phyloP scores from a whole-genome alignment of 148 eudicot species.

The Cornus controversa region DNA sequence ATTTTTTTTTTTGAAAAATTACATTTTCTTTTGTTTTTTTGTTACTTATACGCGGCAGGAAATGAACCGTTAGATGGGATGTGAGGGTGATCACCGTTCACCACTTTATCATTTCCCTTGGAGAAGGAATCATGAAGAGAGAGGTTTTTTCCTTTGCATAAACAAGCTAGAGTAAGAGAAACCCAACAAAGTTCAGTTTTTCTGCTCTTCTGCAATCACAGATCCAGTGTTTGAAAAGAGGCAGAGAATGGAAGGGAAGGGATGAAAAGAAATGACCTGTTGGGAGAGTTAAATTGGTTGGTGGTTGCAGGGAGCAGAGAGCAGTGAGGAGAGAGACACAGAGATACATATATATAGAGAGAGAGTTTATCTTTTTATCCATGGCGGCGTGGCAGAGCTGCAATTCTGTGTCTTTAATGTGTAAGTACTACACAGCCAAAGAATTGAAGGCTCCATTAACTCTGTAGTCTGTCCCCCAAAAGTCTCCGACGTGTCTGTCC shows the following conservation, averaged over 20 bases:
- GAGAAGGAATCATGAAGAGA: neutral
- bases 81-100: neutral
- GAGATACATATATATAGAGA: neutral
- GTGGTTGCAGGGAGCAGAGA: slow-evolving; percentile 1
- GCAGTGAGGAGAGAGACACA: neutral
- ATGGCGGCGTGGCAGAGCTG: slow-evolving; percentile 77
- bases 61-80: slow-evolving; percentile 18
- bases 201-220: too few relatives aligned
- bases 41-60: slow-evolving; percentile 25
- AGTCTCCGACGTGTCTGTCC: neutral
- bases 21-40: too few relatives aligned
- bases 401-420: slow-evolving; percentile 41
- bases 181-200: neutral
- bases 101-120: neutral
- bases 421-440: neutral
- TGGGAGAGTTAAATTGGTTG: neutral
- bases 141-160: neutral
- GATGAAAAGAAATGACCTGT: neutral
- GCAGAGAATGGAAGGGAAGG: too few relatives aligned
- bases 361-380: slow-evolving; percentile 23
- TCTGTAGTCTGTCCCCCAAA: neutral
- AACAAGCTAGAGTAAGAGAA: neutral
- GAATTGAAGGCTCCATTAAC: slow-evolving; percentile 18
- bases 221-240: too few relatives aligned
- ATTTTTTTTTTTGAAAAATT: too few relatives aligned